phyloP scores from a whole-genome alignment of 306 rosid genomes.

The Pueraria montana region DNA sequence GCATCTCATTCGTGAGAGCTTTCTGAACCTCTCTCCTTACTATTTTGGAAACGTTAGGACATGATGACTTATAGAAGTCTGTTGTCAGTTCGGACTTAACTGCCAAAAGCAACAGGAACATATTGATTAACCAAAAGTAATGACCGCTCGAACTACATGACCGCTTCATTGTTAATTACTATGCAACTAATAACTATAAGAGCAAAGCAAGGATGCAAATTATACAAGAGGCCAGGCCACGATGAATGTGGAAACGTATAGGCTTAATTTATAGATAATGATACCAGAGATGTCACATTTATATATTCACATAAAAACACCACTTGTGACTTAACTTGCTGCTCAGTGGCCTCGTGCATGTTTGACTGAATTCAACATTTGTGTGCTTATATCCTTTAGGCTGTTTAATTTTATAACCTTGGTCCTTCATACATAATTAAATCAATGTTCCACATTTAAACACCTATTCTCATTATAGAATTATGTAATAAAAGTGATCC shows the following conservation, averaged over 20 bases:
- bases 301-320: conserved; percentile 40
- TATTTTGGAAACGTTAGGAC: conserved; percentile 66
- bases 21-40: conserved; percentile 65
- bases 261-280: conserved; percentile 54
- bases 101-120: conserved; percentile 55
- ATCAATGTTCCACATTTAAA: background rate
- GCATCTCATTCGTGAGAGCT: conserved; percentile 68
- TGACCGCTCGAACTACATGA: conserved; percentile 25
- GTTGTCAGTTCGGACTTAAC: conserved; percentile 67
- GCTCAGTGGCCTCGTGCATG: conserved; percentile 36
- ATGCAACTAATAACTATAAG: conserved; percentile 20
- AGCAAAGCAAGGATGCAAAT: conserved; percentile 23
- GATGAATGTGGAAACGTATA: conserved; percentile 32
- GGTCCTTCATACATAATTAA: background rate
- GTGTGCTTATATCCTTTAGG: background rate
- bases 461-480: background rate
- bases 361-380: conserved; percentile 36
- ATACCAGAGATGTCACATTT: conserved; percentile 19
- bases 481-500: background rate
- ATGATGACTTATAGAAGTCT: conserved; percentile 71
- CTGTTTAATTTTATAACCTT: background rate
- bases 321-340: conserved; percentile 44
- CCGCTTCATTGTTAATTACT: conserved; percentile 48
- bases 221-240: conserved; percentile 16
- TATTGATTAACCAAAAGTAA: conserved; percentile 46